These are phyloP conservation scores for Dipteronia sinensis DNA, from an alignment of 345 rosid species.

Conservation along the genomic window DNA sequence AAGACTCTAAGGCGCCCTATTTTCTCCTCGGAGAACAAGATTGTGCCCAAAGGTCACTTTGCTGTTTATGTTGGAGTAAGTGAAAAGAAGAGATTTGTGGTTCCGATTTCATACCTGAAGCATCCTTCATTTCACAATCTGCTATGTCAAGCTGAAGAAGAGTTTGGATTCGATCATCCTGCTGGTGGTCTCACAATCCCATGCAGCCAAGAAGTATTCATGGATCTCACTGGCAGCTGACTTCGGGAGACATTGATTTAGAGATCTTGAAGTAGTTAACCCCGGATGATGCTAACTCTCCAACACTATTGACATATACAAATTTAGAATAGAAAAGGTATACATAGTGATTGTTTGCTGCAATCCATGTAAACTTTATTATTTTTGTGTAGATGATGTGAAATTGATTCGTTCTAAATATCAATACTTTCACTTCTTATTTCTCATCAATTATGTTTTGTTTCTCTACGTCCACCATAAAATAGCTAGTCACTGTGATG, in stretches of 20 bases:
- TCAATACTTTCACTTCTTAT: background rate
- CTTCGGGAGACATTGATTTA: background rate
- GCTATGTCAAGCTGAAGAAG: constrained; percentile 24
- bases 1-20: background rate
- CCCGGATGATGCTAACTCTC: too few relatives aligned
- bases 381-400: background rate
- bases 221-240: background rate
- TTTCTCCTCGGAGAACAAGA: background rate
- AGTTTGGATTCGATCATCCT: constrained; percentile 32
- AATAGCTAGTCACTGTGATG: too few relatives aligned
- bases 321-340: background rate
- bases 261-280: background rate
- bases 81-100: constrained; percentile 41
- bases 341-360: background rate
- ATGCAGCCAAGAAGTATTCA: constrained; percentile 29
- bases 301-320: background rate
- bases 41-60: constrained; percentile 46
- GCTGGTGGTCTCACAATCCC: constrained; percentile 29
- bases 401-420: background rate
- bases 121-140: constrained; percentile 44
- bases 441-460: too few relatives aligned
- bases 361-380: too few relatives aligned
- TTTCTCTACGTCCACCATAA: too few relatives aligned
- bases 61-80: constrained; percentile 45
- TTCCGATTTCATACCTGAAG: constrained; percentile 42